Conservation (phyloP, 495 filamentous ascomycete species). For the Tuber microsphaerosporum region DNA sequence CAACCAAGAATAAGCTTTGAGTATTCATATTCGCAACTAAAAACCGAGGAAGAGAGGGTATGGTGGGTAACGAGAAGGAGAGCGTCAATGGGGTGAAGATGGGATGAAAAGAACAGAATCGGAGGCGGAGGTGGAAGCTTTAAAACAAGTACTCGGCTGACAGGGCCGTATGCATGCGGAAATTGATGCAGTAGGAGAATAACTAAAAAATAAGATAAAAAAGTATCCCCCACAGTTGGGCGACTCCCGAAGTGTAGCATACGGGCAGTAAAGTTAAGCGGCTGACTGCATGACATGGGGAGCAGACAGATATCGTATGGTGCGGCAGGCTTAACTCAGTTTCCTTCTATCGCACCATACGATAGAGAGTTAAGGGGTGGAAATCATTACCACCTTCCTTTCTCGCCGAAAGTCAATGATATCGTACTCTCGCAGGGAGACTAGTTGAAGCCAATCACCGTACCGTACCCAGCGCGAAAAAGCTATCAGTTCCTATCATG, state of each 20-base stretch:
- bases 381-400: background rate
- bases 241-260: background rate
- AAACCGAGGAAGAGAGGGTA: conserved; percentile 15
- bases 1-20: conserved; percentile 28
- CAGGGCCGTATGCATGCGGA: background rate
- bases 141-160: background rate
- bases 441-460: background rate
- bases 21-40: conserved; percentile 20
- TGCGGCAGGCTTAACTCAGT: background rate
- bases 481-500: background rate
- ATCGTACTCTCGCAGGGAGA: background rate
- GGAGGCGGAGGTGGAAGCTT: background rate
- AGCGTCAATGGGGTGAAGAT: background rate
- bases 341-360: background rate
- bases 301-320: background rate
- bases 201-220: background rate
- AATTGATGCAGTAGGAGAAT: background rate
- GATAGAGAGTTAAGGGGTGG: background rate
- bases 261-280: background rate
- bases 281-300: background rate
- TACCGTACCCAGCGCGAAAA: background rate
- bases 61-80: background rate
- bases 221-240: background rate
- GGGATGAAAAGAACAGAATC: background rate
- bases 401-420: background rate